A percentile compares a stretch with the other conserved stretches of the same genome.
These are phyloP conservation scores for Chimonanthus praecox DNA, from an alignment of 164 flowering plant species.

Conservation along the genomic window DNA sequence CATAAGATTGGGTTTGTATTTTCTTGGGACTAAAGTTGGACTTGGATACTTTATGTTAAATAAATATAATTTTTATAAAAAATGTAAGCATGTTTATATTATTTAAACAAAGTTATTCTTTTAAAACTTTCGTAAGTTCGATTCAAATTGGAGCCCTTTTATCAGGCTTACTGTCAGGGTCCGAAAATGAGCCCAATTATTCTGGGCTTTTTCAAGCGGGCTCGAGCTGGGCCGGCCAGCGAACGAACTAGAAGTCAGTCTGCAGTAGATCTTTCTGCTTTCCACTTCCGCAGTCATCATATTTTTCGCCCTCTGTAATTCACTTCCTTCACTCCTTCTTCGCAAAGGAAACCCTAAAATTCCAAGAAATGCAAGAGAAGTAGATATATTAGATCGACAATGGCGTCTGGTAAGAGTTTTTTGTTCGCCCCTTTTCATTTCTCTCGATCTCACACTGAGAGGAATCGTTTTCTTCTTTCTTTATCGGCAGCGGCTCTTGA, in stretches of 20 bases:
- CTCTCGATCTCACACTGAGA: conserved; percentile 1
- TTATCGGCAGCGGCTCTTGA: conserved; percentile 18
- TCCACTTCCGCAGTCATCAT: neutral
- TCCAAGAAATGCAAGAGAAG: neutral
- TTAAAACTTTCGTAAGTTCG: too few relatives aligned
- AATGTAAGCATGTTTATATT: too few relatives aligned
- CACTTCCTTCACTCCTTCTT: neutral
- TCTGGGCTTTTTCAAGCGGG: neutral
- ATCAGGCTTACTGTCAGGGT: too few relatives aligned
- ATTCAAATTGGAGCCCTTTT: too few relatives aligned
- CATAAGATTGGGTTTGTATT: too few relatives aligned
- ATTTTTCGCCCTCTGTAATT: too few relatives aligned
- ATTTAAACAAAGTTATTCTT: too few relatives aligned
- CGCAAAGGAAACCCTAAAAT: neutral
- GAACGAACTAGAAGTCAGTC: neutral
- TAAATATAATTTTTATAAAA: too few relatives aligned
- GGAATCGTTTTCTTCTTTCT: conserved; percentile 11
- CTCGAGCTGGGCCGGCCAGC: neutral
- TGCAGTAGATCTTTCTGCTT: neutral
- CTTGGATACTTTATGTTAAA: too few relatives aligned
- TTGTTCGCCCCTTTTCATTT: neutral
- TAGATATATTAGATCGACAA: neutral
- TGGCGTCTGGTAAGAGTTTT: conserved; percentile 1
- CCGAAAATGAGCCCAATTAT: neutral
- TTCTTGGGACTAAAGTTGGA: too few relatives aligned